A percentile compares a stretch with the other conserved stretches of the same genome.
Conservation (phyloP, 2,329 filamentous ascomycete species). For the Chalara sp. region DNA sequence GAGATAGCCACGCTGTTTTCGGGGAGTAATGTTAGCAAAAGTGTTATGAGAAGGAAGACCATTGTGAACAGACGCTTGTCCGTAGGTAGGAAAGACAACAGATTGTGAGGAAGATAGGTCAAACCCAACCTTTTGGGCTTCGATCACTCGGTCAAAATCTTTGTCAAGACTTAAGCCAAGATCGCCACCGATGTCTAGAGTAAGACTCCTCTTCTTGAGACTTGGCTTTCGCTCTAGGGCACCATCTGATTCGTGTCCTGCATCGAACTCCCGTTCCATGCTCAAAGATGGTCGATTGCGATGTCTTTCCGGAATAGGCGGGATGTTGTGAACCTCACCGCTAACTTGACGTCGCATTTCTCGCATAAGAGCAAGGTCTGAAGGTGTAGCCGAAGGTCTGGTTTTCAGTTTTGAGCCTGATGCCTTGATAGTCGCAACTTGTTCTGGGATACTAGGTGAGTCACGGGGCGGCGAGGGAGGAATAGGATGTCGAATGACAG, state of each 20-base stretch:
- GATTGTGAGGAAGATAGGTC: conserved; percentile 21
- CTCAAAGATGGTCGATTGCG: conserved; percentile 47
- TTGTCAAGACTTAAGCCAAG: conserved; percentile 80
- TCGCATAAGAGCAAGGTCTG: conserved; percentile 78
- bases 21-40: conserved; percentile 56
- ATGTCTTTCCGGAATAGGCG: conserved; percentile 55
- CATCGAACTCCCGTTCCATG: conserved; percentile 27
- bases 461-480: conserved; percentile 23
- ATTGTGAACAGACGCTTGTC: conserved; percentile 38
- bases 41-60: conserved; percentile 6
- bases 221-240: conserved; percentile 53
- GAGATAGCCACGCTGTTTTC: conserved; percentile 87
- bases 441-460: conserved; percentile 68
- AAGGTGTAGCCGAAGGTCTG: conserved; percentile 77
- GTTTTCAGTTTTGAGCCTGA: conserved; percentile 85
- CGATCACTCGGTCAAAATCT: conserved; percentile 92
- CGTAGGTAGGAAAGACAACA: conserved; percentile 19
- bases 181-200: conserved; percentile 66
- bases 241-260: conserved; percentile 24
- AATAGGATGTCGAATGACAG: conserved; percentile 76
- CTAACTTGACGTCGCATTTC: conserved; percentile 81
- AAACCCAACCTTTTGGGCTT: conserved; percentile 87
- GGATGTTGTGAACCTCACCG: conserved; percentile 56
- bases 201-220: conserved; percentile 76
- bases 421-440: conserved; percentile 75